A percentile compares a stretch with the other conserved stretches of the same genome.
These are phyloP conservation scores for Kluyveromyces sp. DNA, from an alignment of 1,139 yeast genomes.

Conservation along the genomic window DNA sequence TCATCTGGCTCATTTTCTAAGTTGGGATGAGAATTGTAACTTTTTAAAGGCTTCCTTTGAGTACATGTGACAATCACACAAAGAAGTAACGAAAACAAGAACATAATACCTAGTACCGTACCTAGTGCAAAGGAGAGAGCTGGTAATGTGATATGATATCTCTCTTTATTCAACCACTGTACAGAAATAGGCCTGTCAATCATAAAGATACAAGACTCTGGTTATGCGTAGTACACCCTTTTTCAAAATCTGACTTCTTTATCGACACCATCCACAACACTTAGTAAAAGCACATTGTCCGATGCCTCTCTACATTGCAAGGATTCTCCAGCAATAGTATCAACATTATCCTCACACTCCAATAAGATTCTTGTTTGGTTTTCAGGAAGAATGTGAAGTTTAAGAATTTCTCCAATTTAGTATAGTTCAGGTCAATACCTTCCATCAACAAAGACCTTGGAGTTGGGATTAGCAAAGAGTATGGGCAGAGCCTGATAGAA, in stretches of 20 bases:
- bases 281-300: slow-evolving; percentile 30
- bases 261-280: slow-evolving; percentile 40
- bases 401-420: slow-evolving; percentile 46
- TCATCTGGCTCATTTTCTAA: not conserved
- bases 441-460: slow-evolving; percentile 44
- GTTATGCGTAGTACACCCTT: slow-evolving; percentile 54
- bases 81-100: slow-evolving; percentile 33
- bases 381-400: slow-evolving; percentile 63
- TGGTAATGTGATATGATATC: slow-evolving; percentile 54
- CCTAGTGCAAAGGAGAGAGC: slow-evolving; percentile 62
- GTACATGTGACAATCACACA: slow-evolving; percentile 12
- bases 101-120: slow-evolving; percentile 44
- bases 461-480: slow-evolving; percentile 71
- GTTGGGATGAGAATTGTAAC: not conserved
- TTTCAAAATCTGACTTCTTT: slow-evolving; percentile 59
- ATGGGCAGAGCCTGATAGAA: slow-evolving; percentile 26
- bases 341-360: slow-evolving; percentile 38
- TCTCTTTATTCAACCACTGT: slow-evolving; percentile 49
- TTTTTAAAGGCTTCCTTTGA: not conserved
- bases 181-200: slow-evolving; percentile 63
- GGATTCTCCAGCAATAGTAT: slow-evolving; percentile 38
- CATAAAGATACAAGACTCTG: slow-evolving; percentile 54
- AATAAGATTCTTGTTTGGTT: slow-evolving; percentile 37
- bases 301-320: slow-evolving; percentile 38
- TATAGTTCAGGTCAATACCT: slow-evolving; percentile 21